Percentiles rank a stretch among this genome's conserved stretches.
phyloP scores from a whole-genome alignment of 1,139 yeast genomes.

The Arxiozyma slooffiae region DNA sequence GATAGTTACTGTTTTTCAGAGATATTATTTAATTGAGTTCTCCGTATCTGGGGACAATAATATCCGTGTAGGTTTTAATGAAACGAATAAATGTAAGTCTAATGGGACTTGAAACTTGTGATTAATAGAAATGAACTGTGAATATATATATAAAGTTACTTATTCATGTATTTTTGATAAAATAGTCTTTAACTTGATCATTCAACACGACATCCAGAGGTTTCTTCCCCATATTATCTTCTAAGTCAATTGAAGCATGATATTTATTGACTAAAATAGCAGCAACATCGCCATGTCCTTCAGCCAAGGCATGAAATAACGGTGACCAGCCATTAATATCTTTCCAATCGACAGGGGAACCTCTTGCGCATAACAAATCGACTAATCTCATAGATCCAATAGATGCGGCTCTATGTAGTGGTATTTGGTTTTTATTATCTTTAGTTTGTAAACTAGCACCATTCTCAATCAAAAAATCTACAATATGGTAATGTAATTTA shows the following conservation, averaged over 20 bases:
- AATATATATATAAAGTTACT: background rate
- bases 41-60: slow-evolving; percentile 23
- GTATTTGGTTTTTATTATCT: slow-evolving; percentile 56
- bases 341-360: slow-evolving; percentile 56
- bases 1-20: no score
- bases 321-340: slow-evolving; percentile 80
- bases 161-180: slow-evolving; percentile 19
- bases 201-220: slow-evolving; percentile 57
- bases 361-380: slow-evolving; percentile 36
- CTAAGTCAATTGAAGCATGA: slow-evolving; percentile 55
- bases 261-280: slow-evolving; percentile 42
- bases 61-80: no score
- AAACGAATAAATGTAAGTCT: no score
- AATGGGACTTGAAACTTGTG: slow-evolving; percentile 54
- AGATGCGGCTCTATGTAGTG: slow-evolving; percentile 79
- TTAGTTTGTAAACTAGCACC: slow-evolving; percentile 55
- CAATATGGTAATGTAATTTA: slow-evolving; percentile 50
- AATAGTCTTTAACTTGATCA: slow-evolving; percentile 43
- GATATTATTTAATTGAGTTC: no score
- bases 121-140: background rate
- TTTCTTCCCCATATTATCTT: slow-evolving; percentile 44
- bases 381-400: slow-evolving; percentile 54
- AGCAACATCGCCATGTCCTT: slow-evolving; percentile 79
- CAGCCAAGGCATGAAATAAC: slow-evolving; percentile 83
- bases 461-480: slow-evolving; percentile 41